Evolutionary conservation across 2,329 filamentous ascomycete species (phyloP).

Genomic region (Davidsoniella neocaledoniae): DNA sequence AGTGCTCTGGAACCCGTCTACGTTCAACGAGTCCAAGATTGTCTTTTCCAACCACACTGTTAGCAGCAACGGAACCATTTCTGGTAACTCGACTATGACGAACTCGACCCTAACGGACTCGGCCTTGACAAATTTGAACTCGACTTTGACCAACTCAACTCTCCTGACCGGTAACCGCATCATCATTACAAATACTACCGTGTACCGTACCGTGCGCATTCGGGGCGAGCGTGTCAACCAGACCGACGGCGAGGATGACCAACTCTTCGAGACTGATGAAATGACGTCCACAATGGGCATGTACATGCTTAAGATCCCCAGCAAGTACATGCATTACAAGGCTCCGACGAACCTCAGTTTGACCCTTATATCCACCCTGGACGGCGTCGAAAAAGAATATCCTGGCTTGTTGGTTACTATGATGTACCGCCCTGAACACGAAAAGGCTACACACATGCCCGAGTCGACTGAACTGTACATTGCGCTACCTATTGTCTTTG

Average conservation of each 20-base stretch:
- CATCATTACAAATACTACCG: background rate
- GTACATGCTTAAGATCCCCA: constrained; percentile 28
- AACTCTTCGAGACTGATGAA: constrained; percentile 22
- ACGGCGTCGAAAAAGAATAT: constrained; percentile 24
- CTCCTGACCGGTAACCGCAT: no score
- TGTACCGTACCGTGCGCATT: constrained; percentile 12
- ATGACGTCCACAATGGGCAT: constrained; percentile 28
- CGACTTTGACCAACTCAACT: background rate
- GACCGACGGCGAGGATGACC: constrained; percentile 23
- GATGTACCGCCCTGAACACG: constrained; percentile 19
- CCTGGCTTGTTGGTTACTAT: constrained; percentile 25
- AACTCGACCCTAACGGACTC: background rate
- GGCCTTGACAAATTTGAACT: background rate
- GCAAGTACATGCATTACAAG: constrained; percentile 22
- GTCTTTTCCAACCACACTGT: constrained; percentile 17
- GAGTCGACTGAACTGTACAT: constrained; percentile 30
- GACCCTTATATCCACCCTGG: constrained; percentile 24
- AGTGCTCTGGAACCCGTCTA: constrained; percentile 42
- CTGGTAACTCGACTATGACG: constrained; percentile 14
- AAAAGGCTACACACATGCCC: constrained; percentile 19
- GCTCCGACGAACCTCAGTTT: constrained; percentile 31
- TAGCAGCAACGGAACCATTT: constrained; percentile 18
- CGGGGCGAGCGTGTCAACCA: constrained; percentile 25
- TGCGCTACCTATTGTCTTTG: constrained; percentile 34
- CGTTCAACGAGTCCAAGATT: constrained; percentile 27